Evolutionary conservation across 202 grass and related monocot genomes (phyloP), one percentile per base, ranked within the genome.

Genomic region (Schoenoplectus triqueter): DNA sequence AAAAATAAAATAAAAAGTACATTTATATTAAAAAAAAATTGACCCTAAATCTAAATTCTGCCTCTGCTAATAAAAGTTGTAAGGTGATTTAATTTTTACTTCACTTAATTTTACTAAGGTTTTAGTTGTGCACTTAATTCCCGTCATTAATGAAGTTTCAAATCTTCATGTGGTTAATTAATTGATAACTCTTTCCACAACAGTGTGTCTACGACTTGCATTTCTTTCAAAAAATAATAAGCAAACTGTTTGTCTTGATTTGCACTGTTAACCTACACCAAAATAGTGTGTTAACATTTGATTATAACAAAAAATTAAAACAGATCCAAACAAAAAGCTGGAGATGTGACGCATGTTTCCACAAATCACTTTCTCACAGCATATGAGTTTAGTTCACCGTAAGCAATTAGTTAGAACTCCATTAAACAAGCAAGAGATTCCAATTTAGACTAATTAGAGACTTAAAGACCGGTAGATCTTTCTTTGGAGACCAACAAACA

Each of bases 281-380:
- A 73, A 80, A 80, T 44, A 80, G 75, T 80, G 11, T 60, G 51
- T 60, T 59, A 65, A 81, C 41, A 66, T 62, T 64, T 77, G 13
- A 81, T 81, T 18, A 66, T 48, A 41, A 82, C 63, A 64, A 51
- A 11, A 66, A 66, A 64, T 50, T 9, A 64, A 66, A 82, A 82
- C 10, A 66, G 14, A 82, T 47, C 4, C 5, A 10, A 49, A 49
- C 2, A 50, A 82, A 66, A 48, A 31, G 1, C 44, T 44, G 1
- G 18, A 50, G 61, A 82, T 50, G 79, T 82, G 79, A 82, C 60
- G 47, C 10, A 22, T 65, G 61, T 83, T 67, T 83, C 80, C 64
- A 7, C 20, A 69, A 13, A 83, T 70, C 45, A 82, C 19, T 66
- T 9, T 82, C 4, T 54, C 47, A 57, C 2, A 44, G 11, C 21